phyloP scores from a whole-genome alignment of 1,284 basidiomycete species.

The Meira nashicola region DNA sequence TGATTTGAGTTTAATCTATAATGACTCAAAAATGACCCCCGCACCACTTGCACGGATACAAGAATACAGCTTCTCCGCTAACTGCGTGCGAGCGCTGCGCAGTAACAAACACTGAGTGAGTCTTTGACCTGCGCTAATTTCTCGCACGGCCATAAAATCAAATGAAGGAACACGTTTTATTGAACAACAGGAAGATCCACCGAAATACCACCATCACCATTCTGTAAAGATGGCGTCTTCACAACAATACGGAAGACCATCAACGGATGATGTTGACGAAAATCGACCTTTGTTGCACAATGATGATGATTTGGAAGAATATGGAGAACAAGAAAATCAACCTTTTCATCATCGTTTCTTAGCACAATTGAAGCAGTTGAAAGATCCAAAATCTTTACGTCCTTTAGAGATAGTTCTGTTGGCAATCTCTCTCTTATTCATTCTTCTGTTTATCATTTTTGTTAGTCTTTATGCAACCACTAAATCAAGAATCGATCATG shows the following conservation, averaged over 20 bases:
- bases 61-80: too few relatives aligned
- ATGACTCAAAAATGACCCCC: too few relatives aligned
- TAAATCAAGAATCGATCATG: conserved; percentile 54
- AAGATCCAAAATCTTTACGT: conserved; percentile 66
- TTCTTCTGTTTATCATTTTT: conserved; percentile 78
- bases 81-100: too few relatives aligned
- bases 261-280: conserved; percentile 6
- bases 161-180: too few relatives aligned
- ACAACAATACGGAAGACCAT: conserved; percentile 5
- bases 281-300: conserved; percentile 13
- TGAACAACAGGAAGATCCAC: too few relatives aligned
- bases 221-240: too few relatives aligned
- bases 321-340: conserved; percentile 11
- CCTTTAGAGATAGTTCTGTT: conserved; percentile 79
- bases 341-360: conserved; percentile 17
- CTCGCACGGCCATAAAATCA: too few relatives aligned
- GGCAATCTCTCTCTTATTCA: conserved; percentile 67
- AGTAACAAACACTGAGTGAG: too few relatives aligned
- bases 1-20: too few relatives aligned
- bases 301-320: conserved; percentile 25
- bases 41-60: too few relatives aligned
- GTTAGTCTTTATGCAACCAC: conserved; percentile 70
- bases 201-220: too few relatives aligned
- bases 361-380: conserved; percentile 30
- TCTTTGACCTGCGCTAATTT: too few relatives aligned